A percentile compares a stretch with the other conserved stretches of the same genome.
Conservation (phyloP, 352 stramenopile species). For the Pythium coloratum region DNA sequence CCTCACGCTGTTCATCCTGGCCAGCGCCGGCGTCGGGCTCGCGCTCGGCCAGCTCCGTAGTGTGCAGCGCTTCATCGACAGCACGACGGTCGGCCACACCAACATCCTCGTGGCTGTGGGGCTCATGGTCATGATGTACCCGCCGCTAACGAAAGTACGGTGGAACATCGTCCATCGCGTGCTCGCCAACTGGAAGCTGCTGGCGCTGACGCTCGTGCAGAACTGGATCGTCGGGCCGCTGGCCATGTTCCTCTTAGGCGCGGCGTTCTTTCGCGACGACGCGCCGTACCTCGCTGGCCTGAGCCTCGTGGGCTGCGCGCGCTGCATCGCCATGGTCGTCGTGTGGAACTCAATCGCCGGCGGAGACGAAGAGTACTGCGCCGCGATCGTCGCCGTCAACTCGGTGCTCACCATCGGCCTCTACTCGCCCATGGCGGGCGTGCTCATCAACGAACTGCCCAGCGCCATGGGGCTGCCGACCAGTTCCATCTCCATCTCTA, state of each 20-base stretch:
- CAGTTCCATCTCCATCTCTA: conserved; percentile 43
- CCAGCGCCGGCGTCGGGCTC: conserved; percentile 36
- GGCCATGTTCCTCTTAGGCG: conserved; percentile 55
- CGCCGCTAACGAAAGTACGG: conserved; percentile 49
- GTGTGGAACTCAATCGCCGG: conserved; percentile 75
- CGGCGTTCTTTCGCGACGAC: conserved; percentile 47
- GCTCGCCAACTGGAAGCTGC: conserved; percentile 43
- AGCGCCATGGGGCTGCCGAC: conserved; percentile 38
- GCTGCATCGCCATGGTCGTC: conserved; percentile 84
- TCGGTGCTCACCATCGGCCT: conserved; percentile 55
- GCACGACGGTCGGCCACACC: conserved; percentile 44
- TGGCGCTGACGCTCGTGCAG: conserved; percentile 48
- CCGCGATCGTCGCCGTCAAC: conserved; percentile 70
- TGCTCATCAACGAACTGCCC: conserved; percentile 54
- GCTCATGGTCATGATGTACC: conserved; percentile 63
- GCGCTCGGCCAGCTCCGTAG: conserved; percentile 35
- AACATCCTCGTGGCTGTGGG: conserved; percentile 56
- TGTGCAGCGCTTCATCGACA: conserved; percentile 43
- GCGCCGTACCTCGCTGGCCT: conserved; percentile 61
- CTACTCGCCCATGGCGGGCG: conserved; percentile 57
- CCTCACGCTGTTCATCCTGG: conserved; percentile 52
- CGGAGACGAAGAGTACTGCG: conserved; percentile 62
- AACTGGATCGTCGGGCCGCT: conserved; percentile 63
- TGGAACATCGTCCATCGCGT: conserved; percentile 47
- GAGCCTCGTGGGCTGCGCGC: conserved; percentile 62